These are phyloP conservation scores for Fusarium cicatricum DNA, from an alignment of 2,329 filamentous ascomycete genomes.

Conservation along the genomic window DNA sequence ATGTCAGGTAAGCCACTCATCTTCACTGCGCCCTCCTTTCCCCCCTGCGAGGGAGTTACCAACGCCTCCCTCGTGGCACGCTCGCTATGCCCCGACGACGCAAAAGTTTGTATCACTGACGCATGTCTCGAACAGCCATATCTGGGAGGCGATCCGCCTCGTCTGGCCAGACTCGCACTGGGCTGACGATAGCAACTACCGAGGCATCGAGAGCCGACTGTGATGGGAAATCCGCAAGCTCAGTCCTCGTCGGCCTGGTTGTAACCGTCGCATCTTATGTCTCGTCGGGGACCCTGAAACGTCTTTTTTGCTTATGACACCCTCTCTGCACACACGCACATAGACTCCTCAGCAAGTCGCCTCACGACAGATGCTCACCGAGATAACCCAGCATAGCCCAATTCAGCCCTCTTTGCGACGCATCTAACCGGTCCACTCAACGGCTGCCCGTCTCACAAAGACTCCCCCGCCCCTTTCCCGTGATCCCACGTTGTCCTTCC, in stretches of 20 bases:
- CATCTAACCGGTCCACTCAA: conserved; percentile 36
- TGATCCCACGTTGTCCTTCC: conserved; percentile 38
- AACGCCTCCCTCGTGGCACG: conserved; percentile 25
- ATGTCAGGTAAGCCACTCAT: conserved; percentile 75
- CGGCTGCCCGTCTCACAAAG: conserved; percentile 32
- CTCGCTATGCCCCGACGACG: conserved; percentile 31
- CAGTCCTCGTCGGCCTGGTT: background rate
- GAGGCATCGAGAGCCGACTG: conserved; percentile 80
- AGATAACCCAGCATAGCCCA: conserved; percentile 31
- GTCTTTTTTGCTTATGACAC: background rate
- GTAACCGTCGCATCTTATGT: conserved; percentile 15
- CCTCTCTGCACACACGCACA: no score
- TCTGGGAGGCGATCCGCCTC: conserved; percentile 90
- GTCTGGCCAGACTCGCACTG: conserved; percentile 93
- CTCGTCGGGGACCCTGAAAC: conserved; percentile 32
- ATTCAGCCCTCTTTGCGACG: conserved; percentile 43
- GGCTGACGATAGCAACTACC: conserved; percentile 75
- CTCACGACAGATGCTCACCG: conserved; percentile 5
- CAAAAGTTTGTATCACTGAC: conserved; percentile 42
- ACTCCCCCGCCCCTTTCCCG: conserved; percentile 10
- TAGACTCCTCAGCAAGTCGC: background rate
- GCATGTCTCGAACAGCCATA: conserved; percentile 66
- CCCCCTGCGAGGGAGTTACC: conserved; percentile 44
- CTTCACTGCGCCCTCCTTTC: conserved; percentile 38
- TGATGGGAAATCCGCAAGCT: conserved; percentile 51